Percentiles rank a stretch among this genome's conserved stretches.
phyloP scores from a whole-genome alignment of 768 basidiomycete genomes.

The Tulasnella sp. region DNA sequence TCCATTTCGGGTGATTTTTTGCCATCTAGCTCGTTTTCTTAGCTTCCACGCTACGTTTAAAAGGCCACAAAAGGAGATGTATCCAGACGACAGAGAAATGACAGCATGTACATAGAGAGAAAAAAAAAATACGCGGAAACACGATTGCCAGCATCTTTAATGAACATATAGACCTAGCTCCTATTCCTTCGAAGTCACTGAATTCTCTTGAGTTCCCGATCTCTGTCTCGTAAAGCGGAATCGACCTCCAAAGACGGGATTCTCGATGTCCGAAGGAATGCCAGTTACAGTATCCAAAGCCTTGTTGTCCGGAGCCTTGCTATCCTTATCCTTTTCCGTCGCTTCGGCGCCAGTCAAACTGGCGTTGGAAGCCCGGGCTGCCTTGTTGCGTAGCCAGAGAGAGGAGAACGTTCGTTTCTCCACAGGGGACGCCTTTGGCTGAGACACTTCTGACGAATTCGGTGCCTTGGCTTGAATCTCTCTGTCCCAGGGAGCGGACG shows the following conservation, averaged over 20 bases:
- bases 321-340: conserved; percentile 42
- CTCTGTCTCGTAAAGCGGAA: not conserved
- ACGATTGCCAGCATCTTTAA: not conserved
- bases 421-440: conserved; percentile 7
- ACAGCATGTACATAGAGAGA: conserved; percentile 15
- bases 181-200: not conserved
- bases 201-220: not conserved
- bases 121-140: not conserved
- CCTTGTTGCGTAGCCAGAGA: conserved; percentile 21
- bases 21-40: not conserved
- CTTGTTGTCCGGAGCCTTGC: conserved; percentile 27
- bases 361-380: not conserved
- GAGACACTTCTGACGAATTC: not conserved
- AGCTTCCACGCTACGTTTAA: not conserved
- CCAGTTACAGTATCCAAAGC: not conserved
- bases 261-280: not conserved
- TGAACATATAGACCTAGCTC: not conserved
- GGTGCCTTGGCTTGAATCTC: conserved; percentile 24
- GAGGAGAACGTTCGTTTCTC: conserved; percentile 24
- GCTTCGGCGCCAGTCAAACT: conserved; percentile 34
- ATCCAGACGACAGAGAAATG: conserved; percentile 12
- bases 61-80: not conserved
- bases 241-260: not conserved
- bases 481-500: conserved; percentile 23
- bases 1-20: not conserved